Evolutionary conservation across 2,329 filamentous ascomycete species (phyloP).

Genomic region (Penicillium sp.): DNA sequence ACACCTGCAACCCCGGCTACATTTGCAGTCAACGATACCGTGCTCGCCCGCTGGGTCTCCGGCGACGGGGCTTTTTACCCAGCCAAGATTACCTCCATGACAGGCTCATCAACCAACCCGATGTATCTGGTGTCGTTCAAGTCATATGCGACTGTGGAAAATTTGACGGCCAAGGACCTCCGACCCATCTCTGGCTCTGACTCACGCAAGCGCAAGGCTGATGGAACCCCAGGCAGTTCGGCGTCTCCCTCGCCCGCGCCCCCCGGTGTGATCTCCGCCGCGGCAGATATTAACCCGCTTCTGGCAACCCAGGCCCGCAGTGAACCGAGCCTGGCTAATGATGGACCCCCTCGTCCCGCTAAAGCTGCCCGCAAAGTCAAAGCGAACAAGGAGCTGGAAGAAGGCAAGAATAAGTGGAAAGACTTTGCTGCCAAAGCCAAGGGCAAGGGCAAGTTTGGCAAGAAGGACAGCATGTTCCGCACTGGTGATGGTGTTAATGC

Average conservation of each 20-base stretch:
- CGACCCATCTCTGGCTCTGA: constrained; percentile 70
- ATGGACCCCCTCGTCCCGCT: constrained; percentile 59
- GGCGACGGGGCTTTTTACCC: constrained; percentile 91
- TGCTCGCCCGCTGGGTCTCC: constrained; percentile 86
- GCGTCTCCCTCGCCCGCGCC: constrained; percentile 44
- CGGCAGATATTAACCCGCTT: constrained; percentile 67
- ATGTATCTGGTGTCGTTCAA: constrained; percentile 97
- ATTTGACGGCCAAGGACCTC: constrained; percentile 78
- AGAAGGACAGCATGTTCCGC: constrained; percentile 96
- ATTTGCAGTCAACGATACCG: constrained; percentile 85
- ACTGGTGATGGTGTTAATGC: constrained; percentile 84
- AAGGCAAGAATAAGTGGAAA: constrained; percentile 90
- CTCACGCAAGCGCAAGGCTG: constrained; percentile 81
- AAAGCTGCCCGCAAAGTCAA: constrained; percentile 79
- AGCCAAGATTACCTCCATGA: constrained; percentile 89
- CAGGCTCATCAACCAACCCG: constrained; percentile 84
- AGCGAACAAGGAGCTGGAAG: constrained; percentile 88
- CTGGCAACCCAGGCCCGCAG: constrained; percentile 65
- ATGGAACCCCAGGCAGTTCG: constrained; percentile 64
- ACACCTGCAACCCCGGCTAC: constrained; percentile 55
- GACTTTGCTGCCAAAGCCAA: constrained; percentile 79
- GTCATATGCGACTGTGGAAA: constrained; percentile 79
- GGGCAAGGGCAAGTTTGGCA: constrained; percentile 67
- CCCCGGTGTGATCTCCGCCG: constrained; percentile 64
- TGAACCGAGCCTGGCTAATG: constrained; percentile 64